phyloP scores from a whole-genome alignment of 169 alveolate genomes.

The Cryptosporidium ubiquitum region DNA sequence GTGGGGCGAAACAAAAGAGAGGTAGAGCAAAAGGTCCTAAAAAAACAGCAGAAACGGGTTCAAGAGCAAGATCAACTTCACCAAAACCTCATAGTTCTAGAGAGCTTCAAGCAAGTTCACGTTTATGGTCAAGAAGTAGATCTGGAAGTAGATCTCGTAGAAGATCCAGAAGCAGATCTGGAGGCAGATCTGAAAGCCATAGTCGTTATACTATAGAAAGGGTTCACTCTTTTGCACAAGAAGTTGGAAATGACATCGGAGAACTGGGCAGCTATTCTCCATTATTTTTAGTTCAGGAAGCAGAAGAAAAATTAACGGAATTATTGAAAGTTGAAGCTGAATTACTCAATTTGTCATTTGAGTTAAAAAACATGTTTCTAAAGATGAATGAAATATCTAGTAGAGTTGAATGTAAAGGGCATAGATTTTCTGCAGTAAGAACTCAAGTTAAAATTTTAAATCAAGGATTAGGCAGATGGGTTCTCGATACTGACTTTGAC shows the following conservation, averaged over 20 bases:
- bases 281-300: not conserved
- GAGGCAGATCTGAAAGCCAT: not conserved
- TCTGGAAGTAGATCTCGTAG: not conserved
- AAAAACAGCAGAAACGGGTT: not conserved
- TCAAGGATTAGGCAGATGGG: not conserved
- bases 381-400: not conserved
- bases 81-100: not conserved
- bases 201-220: not conserved
- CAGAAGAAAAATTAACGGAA: not conserved
- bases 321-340: not conserved
- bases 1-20: constrained; percentile 23
- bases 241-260: not conserved
- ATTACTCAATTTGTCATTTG: not conserved
- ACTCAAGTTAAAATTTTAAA: not conserved
- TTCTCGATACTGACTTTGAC: not conserved
- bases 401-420: not conserved
- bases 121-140: not conserved
- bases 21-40: too few relatives aligned
- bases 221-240: not conserved
- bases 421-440: not conserved
- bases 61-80: not conserved
- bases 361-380: not conserved
- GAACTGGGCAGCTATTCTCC: not conserved
- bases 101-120: too few relatives aligned
- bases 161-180: constrained; percentile 14